A percentile compares a stretch with the other conserved stretches of the same genome.
These are phyloP conservation scores for Penicillium mononematosum DNA, from an alignment of 495 filamentous ascomycete species.

Conservation along the genomic window DNA sequence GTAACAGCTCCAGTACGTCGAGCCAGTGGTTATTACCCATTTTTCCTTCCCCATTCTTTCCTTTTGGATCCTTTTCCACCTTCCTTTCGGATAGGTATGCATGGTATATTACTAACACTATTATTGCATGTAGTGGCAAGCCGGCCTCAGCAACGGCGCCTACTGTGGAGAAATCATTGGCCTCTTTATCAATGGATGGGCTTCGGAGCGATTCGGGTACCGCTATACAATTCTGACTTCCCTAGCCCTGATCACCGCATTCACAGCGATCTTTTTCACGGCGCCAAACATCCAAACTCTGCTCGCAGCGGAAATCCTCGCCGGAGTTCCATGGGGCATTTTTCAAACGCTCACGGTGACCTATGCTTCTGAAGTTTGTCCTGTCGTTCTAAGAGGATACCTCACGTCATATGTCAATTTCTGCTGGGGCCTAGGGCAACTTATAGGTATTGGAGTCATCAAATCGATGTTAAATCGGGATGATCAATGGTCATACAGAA, in stretches of 20 bases:
- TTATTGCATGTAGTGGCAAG: not conserved
- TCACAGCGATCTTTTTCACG: constrained; percentile 7
- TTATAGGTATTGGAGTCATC: constrained; percentile 51
- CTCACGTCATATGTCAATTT: constrained; percentile 50
- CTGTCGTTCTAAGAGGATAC: constrained; percentile 42
- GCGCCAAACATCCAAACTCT: not conserved
- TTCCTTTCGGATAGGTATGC: too few species aligned
- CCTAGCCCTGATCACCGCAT: constrained; percentile 3
- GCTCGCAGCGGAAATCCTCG: constrained; percentile 6
- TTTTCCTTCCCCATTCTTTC: not conserved
- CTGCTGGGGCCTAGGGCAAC: constrained; percentile 52
- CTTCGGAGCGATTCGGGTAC: not conserved
- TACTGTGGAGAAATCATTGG: not conserved
- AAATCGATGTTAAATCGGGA: constrained; percentile 31
- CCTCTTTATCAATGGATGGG: not conserved
- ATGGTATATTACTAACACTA: not conserved
- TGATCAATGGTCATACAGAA: constrained; percentile 53
- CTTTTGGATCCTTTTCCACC: not conserved
- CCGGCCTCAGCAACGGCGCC: not conserved
- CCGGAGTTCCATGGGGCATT: constrained; percentile 36
- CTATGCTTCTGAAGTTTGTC: constrained; percentile 54
- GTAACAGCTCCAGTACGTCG: not conserved
- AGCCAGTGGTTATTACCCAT: not conserved
- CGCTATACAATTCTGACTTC: not conserved
- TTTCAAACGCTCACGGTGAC: constrained; percentile 53